Base-by-base conservation (phyloP, 352 stramenopile genomes). In the Bremia lactucae region DNA sequence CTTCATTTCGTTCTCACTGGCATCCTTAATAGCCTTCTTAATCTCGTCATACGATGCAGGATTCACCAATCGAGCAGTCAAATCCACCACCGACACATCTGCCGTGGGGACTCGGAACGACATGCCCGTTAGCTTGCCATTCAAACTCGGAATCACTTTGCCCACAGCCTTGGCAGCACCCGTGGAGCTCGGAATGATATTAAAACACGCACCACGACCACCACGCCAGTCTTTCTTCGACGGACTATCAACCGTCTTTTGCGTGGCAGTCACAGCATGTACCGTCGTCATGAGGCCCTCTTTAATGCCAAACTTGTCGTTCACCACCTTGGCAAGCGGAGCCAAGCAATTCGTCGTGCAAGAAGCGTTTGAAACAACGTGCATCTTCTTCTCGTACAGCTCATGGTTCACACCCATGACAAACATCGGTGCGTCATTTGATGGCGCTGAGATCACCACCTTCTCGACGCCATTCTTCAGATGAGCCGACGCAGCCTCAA, bases 321-420 rank as follows among this genome's bases (percentile, higher is more conserved):
- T 87, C 61, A 99, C 84, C 44, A 98, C 92, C 85, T 99, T 98
- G 43, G 96, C 95, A 38, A 98, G 65, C 18, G 96, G 96, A 42
- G 95, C 95, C 50, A 99, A 75, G 66, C 95, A 98, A 84, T 99
- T 99, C 59, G 96, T 99, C 44, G 96, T 99, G 78, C 96, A 99
- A 46, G 91, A 98, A 14, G 96, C 96, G 71, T 97, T 98, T 47
- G 94, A 98, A 49, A 99, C 93, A 48, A 98, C 87, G 73, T 97
- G 57, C 74, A 97, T 96, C 59, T 82, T 81, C 55, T 67, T 65
- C 49, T 93, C 77, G 73, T 99, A 99, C 35, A 83, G 62, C 35
- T 95, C 68, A 49, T 97, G 59, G 83, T 99, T 99, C 36, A 99
- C 95, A 60, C 95, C 95, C 70, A 98, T 97, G 49, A 99, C 95